Evolutionary conservation across 2,329 filamentous ascomycete genomes (phyloP), one percentile per base, ranked within the genome.

Genomic region (Pseudogymnoascus sp.): DNA sequence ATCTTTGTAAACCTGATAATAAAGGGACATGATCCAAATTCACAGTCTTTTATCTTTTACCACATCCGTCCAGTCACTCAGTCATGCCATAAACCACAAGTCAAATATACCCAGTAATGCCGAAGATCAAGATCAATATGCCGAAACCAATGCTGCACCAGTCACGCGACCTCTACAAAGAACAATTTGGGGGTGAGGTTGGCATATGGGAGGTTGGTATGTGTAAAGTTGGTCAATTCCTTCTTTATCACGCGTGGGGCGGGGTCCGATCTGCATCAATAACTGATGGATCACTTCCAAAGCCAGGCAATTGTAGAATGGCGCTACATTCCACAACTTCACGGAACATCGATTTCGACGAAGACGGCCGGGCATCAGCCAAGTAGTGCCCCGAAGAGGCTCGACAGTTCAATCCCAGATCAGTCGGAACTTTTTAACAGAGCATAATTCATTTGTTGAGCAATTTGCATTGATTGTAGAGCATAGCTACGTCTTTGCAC

Each of bases 401-500:
- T 33, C 50, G 18, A 25, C 16, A 56, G n/a, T 56, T 33, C 50
- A 56, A 33, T 35, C 28, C 28, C 50, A 33, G n/a, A 56, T 56
- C 50, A 56, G 5, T 11, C 5, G 18, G 25, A 35, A 10, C 50
- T n/a, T 35, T 35, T 18, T 31, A 33, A 33, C 28, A 35, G 28
- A 35, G 50, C 50, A 56, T 56, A 56, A 60, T 60, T 40, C 38
- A 42, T 60, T 60, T 60, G 33, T 60, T 60, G 35, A 31, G 38
- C 59, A 42, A 60, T 33, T 60, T 60, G 38, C 67, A 72, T 73
- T 73, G 65, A 68, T 71, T 68, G 68, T 68, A 68, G 70, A 70
- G 71, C 70, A 69, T 69, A 63, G 69, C 63, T 71, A 71, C 69
- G 70, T 69, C 68, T 65, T 68, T 69, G 68, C 63, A 69, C 67